Conservation (phyloP, 352 stramenopile species). For the Globisporangium paroecandrum region DNA sequence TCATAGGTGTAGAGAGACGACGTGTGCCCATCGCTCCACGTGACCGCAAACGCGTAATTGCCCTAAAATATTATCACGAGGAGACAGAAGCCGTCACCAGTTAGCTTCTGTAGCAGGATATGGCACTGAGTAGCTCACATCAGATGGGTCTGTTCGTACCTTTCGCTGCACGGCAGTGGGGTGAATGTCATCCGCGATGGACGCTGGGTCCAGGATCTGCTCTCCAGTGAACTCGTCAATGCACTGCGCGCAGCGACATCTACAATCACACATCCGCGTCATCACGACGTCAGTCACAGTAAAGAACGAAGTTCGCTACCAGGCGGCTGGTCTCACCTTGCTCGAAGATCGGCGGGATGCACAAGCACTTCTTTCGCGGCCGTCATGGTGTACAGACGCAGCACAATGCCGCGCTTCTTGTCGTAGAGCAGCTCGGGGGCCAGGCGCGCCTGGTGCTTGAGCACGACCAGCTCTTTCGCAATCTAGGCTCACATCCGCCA, state of each 20-base stretch:
- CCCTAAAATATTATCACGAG: conserved; percentile 45
- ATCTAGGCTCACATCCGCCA: conserved; percentile 29
- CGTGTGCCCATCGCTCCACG: conserved; percentile 97
- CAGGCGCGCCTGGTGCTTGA: conserved; percentile 66
- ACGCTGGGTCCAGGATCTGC: conserved; percentile 71
- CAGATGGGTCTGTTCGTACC: conserved; percentile 23
- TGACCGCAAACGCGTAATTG: conserved; percentile 97
- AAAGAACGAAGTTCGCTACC: neutral
- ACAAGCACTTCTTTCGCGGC: conserved; percentile 74
- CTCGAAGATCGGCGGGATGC: conserved; percentile 70
- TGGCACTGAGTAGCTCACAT: neutral
- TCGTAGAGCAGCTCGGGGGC: conserved; percentile 80
- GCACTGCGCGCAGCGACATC: conserved; percentile 81
- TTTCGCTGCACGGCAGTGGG: conserved; percentile 83
- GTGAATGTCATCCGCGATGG: conserved; percentile 72
- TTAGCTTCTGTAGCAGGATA: neutral
- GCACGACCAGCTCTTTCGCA: conserved; percentile 71
- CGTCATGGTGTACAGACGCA: conserved; percentile 69
- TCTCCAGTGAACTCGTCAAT: conserved; percentile 85
- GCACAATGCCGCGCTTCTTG: conserved; percentile 71
- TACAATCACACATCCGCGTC: conserved; percentile 13
- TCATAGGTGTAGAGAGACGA: conserved; percentile 97
- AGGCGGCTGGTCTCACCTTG: conserved; percentile 32
- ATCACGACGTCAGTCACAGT: neutral
- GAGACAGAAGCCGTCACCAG: neutral